These are phyloP conservation scores for Brassica carinata DNA, from an alignment of 345 rosid genomes.

Conservation along the genomic window DNA sequence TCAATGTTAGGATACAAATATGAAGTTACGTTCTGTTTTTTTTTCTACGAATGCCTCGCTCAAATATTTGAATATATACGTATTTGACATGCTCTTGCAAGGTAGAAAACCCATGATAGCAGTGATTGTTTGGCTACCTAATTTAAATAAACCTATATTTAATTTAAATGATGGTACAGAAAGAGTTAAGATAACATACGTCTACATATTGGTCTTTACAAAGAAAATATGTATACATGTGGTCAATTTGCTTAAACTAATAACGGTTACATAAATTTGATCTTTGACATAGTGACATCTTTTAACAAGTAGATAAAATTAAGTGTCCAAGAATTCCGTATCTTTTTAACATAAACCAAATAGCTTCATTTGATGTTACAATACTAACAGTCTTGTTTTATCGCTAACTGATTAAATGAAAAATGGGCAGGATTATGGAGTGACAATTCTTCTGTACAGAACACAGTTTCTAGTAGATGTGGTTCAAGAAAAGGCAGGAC, in stretches of 20 bases:
- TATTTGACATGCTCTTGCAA: neutral
- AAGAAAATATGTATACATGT: too few species aligned
- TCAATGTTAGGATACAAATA: neutral
- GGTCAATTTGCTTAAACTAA: neutral
- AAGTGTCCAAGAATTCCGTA: neutral
- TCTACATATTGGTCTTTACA: neutral
- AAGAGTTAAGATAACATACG: neutral
- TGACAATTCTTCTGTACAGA: slow-evolving; percentile 54
- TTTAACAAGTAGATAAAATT: neutral
- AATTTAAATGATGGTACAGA: neutral
- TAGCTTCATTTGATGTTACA: neutral
- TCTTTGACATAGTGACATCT: neutral
- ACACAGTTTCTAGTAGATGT: slow-evolving; percentile 73
- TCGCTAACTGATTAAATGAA: neutral
- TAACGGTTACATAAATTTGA: neutral
- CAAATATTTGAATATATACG: neutral
- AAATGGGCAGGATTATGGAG: slow-evolving; percentile 59
- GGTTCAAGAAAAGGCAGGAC: slow-evolving; percentile 49
- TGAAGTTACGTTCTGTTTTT: neutral
- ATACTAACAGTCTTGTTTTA: neutral
- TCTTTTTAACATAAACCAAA: neutral
- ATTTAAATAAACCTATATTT: neutral
- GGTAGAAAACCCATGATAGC: neutral
- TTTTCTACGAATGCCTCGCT: neutral
- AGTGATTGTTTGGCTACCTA: neutral